Evolutionary conservation across 2,329 filamentous ascomycete genomes (phyloP), one percentile per base, ranked within the genome.

Genomic region (Apiospora phragmitis): DNA sequence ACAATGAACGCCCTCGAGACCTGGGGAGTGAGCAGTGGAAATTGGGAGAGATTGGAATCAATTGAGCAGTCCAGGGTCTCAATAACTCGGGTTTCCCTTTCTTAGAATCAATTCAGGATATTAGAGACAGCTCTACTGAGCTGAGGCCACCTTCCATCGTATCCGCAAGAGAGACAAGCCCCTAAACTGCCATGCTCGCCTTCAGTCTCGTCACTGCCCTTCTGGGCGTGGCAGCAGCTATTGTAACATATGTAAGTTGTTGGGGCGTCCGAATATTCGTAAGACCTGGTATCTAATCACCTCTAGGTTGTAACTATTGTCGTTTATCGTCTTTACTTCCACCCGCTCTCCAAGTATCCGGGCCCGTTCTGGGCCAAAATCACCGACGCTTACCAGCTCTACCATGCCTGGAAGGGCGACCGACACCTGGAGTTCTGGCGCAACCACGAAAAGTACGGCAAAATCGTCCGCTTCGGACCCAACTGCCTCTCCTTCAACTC

Each of bases 401-500:
- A 93, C 79, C 90, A 94, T 75, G 92, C 92, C 66, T 93, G 90
- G 81, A 91, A 89, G 76, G 93, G 93, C 68, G 90, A 93, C 74
- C 87, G 92, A 1, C 93, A 95, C 77, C 86, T 95, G 24, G 89
- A 92, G 77, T 91, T 94, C 76, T 90, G 90, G 83, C 85, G 87
- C 41, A 85, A 91, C 75, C 94, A 97, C 79, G 83, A 91, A 75
- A 86, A 87, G 77, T 94, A 97, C 76, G 93, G 89, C 75, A 83
- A 85, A n/a, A 80, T 90, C 68, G 92, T 95, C n/a, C 92, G 94
- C 38, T 93, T 92, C 74, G 92, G 92, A 0, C 94, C 94, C 62
- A 94, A 94, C 80, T 89, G 89, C 72, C 83, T 97, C 55, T 93
- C 91, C 0, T 89, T 97, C 83, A 95, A 96, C 85, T 91, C 90